Conservation (phyloP, 2,329 filamentous ascomycete genomes). For the Chaetomium globosum region DNA sequence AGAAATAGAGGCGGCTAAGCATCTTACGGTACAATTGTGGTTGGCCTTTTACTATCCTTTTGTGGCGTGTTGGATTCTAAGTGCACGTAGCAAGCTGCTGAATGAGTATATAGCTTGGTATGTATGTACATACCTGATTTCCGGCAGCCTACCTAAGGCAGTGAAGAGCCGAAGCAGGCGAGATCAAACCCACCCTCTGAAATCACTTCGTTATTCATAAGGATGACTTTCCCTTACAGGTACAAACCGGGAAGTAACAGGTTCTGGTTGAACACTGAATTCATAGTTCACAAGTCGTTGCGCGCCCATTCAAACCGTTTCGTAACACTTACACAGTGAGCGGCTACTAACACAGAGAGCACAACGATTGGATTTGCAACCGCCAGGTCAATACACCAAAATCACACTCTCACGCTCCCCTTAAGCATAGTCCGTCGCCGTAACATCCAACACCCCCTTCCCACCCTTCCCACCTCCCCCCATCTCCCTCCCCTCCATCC, state of each 20-base stretch:
- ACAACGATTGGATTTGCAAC: neutral
- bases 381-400: neutral
- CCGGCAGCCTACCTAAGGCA: neutral
- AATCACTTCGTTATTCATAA: neutral
- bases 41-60: neutral
- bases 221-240: neutral
- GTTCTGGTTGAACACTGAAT: neutral
- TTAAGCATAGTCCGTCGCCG: conserved; percentile 11
- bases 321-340: neutral
- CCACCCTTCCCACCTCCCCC: neutral
- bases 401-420: neutral
- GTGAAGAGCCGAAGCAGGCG: neutral
- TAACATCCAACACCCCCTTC: conserved; percentile 1
- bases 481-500: conserved; percentile 38
- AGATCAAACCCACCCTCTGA: neutral
- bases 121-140: neutral
- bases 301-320: neutral
- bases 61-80: neutral
- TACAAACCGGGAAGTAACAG: neutral
- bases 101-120: too few relatives aligned
- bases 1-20: neutral
- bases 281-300: neutral
- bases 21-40: neutral
- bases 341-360: neutral
- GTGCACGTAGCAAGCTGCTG: neutral